phyloP scores from a whole-genome alignment of 495 filamentous ascomycete species.

The Penicillium roqueforti region DNA sequence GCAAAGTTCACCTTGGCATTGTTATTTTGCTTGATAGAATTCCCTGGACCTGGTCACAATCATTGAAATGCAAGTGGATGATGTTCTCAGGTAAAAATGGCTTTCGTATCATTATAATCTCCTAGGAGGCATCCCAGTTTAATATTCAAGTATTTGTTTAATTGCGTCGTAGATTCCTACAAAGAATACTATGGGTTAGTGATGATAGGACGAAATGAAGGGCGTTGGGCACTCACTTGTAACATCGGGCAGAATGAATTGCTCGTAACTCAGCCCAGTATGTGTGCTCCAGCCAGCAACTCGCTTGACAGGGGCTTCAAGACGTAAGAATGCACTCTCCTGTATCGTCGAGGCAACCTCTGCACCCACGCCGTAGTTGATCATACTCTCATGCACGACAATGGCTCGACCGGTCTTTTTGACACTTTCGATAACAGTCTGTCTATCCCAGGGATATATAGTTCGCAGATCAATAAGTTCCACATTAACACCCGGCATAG shows the following conservation, averaged over 20 bases:
- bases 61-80: not conserved
- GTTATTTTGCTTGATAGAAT: not conserved
- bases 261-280: slow-evolving; percentile 76
- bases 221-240: slow-evolving; percentile 60
- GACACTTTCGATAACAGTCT: slow-evolving; percentile 78
- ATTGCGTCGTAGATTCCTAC: slow-evolving; percentile 64
- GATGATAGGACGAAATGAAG: not conserved
- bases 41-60: not conserved
- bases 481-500: slow-evolving; percentile 65
- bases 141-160: slow-evolving; percentile 56
- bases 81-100: not conserved
- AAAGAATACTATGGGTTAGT: slow-evolving; percentile 2
- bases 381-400: slow-evolving; percentile 93
- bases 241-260: slow-evolving; percentile 86
- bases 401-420: slow-evolving; percentile 85
- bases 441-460: slow-evolving; percentile 92
- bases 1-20: not conserved
- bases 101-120: not conserved
- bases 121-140: slow-evolving; percentile 3
- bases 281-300: slow-evolving; percentile 92
- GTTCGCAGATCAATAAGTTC: slow-evolving; percentile 93
- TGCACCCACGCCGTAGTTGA: slow-evolving; percentile 90
- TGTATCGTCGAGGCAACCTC: slow-evolving; percentile 92
- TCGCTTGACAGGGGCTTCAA: slow-evolving; percentile 90
- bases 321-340: slow-evolving; percentile 75